Evolutionary conservation across 345 rosid species (phyloP).

Genomic region (Carallia pectinifolia): DNA sequence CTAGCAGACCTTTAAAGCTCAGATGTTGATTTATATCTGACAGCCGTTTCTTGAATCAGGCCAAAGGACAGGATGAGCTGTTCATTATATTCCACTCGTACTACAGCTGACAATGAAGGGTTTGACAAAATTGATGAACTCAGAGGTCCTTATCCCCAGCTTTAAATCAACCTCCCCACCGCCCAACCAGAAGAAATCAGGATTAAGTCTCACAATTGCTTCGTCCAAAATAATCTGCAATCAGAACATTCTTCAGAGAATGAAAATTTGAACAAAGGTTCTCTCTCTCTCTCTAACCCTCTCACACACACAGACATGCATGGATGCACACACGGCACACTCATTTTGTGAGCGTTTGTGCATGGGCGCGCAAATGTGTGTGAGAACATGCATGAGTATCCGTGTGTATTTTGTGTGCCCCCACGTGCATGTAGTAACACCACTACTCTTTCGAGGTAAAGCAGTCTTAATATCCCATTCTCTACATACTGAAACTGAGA

Average conservation of each 20-base stretch:
- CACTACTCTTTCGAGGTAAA: too few relatives aligned
- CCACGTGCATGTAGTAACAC: not conserved
- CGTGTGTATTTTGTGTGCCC: not conserved
- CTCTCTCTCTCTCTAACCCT: not conserved
- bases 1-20: not conserved
- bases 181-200: slow-evolving; percentile 89
- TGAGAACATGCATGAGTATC: not conserved
- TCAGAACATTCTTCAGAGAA: slow-evolving; percentile 11
- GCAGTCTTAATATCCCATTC: not conserved
- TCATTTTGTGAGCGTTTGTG: too few relatives aligned
- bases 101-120: slow-evolving; percentile 78
- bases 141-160: slow-evolving; percentile 75
- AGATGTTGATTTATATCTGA: not conserved
- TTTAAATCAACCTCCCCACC: slow-evolving; percentile 90
- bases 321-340: too few relatives aligned
- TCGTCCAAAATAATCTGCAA: slow-evolving; percentile 91
- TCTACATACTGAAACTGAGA: not conserved
- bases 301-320: too few relatives aligned
- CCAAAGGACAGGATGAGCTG: slow-evolving; percentile 2
- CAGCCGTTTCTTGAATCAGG: not conserved
- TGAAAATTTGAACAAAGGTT: slow-evolving; percentile 4
- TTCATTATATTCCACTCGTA: slow-evolving; percentile 20
- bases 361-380: too few relatives aligned
- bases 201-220: slow-evolving; percentile 72
- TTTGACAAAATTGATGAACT: slow-evolving; percentile 60